A percentile compares a stretch with the other conserved stretches of the same genome.
phyloP scores from a whole-genome alignment of 164 flowering plant species.

The Cinnamomum micranthum region DNA sequence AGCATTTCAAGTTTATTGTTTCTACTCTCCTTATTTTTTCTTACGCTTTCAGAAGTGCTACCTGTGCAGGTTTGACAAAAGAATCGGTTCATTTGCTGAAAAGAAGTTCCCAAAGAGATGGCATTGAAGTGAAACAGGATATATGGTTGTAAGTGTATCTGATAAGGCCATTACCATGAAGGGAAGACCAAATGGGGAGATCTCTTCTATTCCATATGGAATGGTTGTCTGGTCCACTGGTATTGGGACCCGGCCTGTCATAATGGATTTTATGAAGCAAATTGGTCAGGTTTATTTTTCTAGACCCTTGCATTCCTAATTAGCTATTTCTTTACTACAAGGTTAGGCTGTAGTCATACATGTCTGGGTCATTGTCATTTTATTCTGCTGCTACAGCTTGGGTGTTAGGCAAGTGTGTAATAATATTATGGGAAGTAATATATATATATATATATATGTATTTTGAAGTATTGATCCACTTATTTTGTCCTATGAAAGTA shows the following conservation, averaged over 20 bases:
- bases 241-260: slow-evolving; percentile 73
- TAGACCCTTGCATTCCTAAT: slow-evolving; percentile 2
- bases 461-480: neutral
- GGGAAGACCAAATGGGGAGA: slow-evolving; percentile 38
- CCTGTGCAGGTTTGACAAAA: slow-evolving; percentile 75
- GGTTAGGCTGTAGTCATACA: neutral
- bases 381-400: neutral
- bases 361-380: neutral
- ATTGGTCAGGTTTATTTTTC: slow-evolving; percentile 64
- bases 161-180: slow-evolving; percentile 54
- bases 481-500: slow-evolving; percentile 17
- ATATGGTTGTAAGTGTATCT: slow-evolving; percentile 57
- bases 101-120: slow-evolving; percentile 78
- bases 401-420: neutral
- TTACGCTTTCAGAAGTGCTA: slow-evolving; percentile 4
- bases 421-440: neutral
- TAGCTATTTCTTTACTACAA: neutral
- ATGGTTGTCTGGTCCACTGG: slow-evolving; percentile 97
- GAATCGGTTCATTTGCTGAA: slow-evolving; percentile 81
- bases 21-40: slow-evolving; percentile 2
- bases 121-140: slow-evolving; percentile 68
- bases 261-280: slow-evolving; percentile 83
- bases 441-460: too few relatives aligned
- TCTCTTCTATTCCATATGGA: slow-evolving; percentile 59
- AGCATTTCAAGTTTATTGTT: neutral